Evolutionary conservation across 1,284 basidiomycete species (phyloP), one percentile per base, ranked within the genome.

Genomic region (Ceratobasidium sp.): DNA sequence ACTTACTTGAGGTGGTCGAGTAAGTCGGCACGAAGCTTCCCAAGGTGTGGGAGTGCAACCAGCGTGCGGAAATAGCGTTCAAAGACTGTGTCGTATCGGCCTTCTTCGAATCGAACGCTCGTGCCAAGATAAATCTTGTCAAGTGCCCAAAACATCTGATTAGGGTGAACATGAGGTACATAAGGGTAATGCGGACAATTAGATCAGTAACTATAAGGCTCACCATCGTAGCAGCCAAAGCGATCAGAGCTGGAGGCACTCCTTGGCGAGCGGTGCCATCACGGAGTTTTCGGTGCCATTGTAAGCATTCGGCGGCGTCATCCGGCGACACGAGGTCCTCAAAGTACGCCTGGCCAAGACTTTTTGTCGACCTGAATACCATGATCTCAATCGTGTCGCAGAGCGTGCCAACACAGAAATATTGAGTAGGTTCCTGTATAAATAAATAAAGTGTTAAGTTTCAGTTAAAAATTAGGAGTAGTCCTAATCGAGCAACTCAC

Each of bases 1-100:
- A 64, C 61, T 64, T n/a, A 64, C 61, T 64, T 64, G 12, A 64
- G 39, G 9, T 28, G 18, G 44, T 42, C 61, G 18, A 64, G 61
- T 28, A 64, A n/a, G n/a, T 64, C 61, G 20, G 28, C 12, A 44
- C 61, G 40, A 18, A 64, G 23, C 7, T 23, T 23, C 5, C 61
- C 61, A 5, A 64, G 40, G n/a, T 64, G 61, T n/a, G 61, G 61
- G n/a, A 64, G 61, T 40, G 9, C 28, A 10, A 40, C 20, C 7
- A 64, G 39, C 18, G 61, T 40, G 18, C 39, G 61, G 61, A 64
- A 42, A n/a, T 64, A 64, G 0, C 61, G 9, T 2, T 64, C 42
- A 15, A 18, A 64, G 5, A 44, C 39, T 9, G 3, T 23, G 18
- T n/a, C 23, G 15, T 44, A 64, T 12, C 28, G 40, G 4, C 23